Evolutionary conservation across 129 eudicot species (phyloP).

Genomic region (Flaveria robusta): DNA sequence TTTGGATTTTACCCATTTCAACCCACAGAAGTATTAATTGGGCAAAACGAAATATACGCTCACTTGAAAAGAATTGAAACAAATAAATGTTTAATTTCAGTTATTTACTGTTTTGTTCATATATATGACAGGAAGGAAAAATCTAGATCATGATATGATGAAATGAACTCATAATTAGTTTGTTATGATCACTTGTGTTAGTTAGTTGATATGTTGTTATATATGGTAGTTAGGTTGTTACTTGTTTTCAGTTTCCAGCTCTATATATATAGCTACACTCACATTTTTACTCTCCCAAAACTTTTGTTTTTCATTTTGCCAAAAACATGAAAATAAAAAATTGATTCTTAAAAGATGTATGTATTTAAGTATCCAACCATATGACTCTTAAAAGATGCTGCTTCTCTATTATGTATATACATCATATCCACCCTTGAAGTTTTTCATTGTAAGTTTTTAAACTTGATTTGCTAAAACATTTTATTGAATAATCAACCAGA

Average conservation of each 20-base stretch:
- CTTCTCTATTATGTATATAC: neutral
- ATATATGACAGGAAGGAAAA: neutral
- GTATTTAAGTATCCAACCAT: neutral
- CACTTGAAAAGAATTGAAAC: too few species aligned
- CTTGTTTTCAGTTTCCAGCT: neutral
- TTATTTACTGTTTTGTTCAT: neutral
- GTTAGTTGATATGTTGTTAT: neutral
- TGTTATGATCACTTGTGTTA: neutral
- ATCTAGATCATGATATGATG: neutral
- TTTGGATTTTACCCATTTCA: too few species aligned
- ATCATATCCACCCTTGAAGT: neutral
- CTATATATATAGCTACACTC: neutral
- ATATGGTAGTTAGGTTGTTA: neutral
- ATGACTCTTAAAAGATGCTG: neutral
- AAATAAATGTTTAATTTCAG: neutral
- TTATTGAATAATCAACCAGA: conserved; percentile 12
- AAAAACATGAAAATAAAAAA: neutral
- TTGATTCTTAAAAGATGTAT: neutral
- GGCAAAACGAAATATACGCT: too few species aligned
- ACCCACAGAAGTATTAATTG: too few species aligned
- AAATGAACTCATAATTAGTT: neutral
- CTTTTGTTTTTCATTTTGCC: neutral
- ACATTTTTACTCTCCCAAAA: neutral
- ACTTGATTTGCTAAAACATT: neutral
- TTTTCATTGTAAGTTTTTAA: neutral